phyloP scores from a whole-genome alignment of 495 filamentous ascomycete genomes.

The Hypoxylon trugodes region DNA sequence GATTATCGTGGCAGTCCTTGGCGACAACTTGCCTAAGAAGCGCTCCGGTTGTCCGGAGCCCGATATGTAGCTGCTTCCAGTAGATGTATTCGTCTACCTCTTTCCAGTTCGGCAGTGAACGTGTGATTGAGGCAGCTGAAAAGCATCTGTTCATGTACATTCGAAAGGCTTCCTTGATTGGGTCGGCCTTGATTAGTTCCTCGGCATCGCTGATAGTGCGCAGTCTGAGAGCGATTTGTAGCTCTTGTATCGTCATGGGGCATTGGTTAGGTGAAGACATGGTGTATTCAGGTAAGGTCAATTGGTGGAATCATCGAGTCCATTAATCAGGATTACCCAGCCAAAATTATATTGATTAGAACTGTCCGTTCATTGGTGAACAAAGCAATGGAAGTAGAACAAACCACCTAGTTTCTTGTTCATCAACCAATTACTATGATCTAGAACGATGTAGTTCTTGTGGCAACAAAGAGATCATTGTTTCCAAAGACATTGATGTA shows the following conservation, averaged over 20 bases:
- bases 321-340: too few species aligned
- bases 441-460: too few species aligned
- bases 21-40: not conserved
- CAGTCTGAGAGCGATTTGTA: slow-evolving; percentile 10
- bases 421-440: too few species aligned
- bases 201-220: not conserved
- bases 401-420: too few species aligned
- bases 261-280: slow-evolving; percentile 5
- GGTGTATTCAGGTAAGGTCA: not conserved
- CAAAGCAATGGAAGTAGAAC: too few species aligned
- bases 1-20: slow-evolving; percentile 2
- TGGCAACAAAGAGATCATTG: too few species aligned
- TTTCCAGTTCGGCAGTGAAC: slow-evolving; percentile 14
- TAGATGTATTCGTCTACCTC: slow-evolving; percentile 20
- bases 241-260: slow-evolving; percentile 12
- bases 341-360: too few species aligned
- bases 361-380: too few species aligned
- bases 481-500: too few species aligned
- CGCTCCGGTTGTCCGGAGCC: not conserved
- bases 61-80: not conserved
- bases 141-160: slow-evolving; percentile 28
- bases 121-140: not conserved
- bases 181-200: slow-evolving; percentile 1
- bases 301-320: too few species aligned
- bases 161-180: slow-evolving; percentile 22